Evolutionary conservation across 305 asterid genomes (phyloP), one percentile per base, ranked within the genome.

Genomic region (Rubia balearica): DNA sequence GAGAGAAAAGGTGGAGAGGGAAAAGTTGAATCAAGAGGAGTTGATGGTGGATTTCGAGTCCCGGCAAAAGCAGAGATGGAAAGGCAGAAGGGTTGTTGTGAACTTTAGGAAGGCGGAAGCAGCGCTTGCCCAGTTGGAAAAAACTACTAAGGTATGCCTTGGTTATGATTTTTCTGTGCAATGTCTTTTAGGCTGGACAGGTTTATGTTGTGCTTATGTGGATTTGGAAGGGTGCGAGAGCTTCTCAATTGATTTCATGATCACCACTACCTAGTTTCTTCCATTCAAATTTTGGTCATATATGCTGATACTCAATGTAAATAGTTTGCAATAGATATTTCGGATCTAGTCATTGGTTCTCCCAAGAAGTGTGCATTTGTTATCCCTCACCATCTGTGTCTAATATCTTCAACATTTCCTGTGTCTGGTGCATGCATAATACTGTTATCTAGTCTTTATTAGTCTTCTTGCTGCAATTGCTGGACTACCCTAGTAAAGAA

Each of bases 21-120:
- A 75, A 71, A 84, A 69, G 83, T 75, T 76, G 74, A 85, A 49
- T 17, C 95, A 74, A 73, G 81, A 75, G 71, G 92, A 87, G 66
- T 56, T 92, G 81, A 82, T 90, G 85, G 85, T 67, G 22, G 92
- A 76, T 71, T 92, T 90, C 55, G 98, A 95, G 73, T 84, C 82
- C 77, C 92, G 86, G 63, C 89, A 84, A 71, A 92, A 92, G 80
- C 94, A 85, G 76, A 74, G 90, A 71, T 92, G 97, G 97, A 90
- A 82, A 70, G 92, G 80, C 45, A 84, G 75, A 86, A 86, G 91
- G 80, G 76, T 82, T 61, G 60, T 85, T 0, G 78, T 85, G 76
- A 90, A 92, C 79, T 92, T 83, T 74, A 80, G 71, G 17, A 92
- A 87, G 84, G 97, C 92, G 2, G 97, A 86, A 81, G 90, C 95